Evolutionary conservation across 1,284 basidiomycete species (phyloP), one percentile per base, ranked within the genome.

Genomic region (Pseudozyma thailandica): DNA sequence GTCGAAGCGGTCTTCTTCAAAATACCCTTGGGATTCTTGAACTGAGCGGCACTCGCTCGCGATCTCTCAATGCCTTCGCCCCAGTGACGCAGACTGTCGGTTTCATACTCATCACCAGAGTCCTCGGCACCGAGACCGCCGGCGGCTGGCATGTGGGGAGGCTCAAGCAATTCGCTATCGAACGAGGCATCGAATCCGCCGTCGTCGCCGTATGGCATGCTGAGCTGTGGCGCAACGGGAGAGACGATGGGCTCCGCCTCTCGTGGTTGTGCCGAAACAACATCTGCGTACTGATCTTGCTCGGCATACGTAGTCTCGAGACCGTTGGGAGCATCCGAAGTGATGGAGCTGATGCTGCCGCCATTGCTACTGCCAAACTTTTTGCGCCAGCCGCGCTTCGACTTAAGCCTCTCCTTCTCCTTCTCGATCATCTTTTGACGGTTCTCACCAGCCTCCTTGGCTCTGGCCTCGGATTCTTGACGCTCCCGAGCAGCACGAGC

Each of bases 11-110:
- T 75, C 53, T 65, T 55, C 87, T 96, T 97, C 70, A 98, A 85
- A 72, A 98, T 97, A 33, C 94, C 91, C 84, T 88, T 92, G 42
- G 89, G 85, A 7, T 94, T 93, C 74, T 84, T 80, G 85, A 87
- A 69, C 85, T 86, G 83, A 85, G 86, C 88, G 58, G 89, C 84
- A 79, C 90, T 89, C 68, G 86, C 87, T 52, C 66, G 82, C 74
- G 80, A 83, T 88, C 90, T 90, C 89, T 92, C 47, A 89, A 86
- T 81, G 85, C 87, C 82, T 86, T 90, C 73, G 90, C 90, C 45
- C 72, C 84, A 74, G 57, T 83, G 80, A 45, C 78, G 77, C 53
- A 81, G 62, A 55, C 77, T 79, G 57, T 81, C 82, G 38, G 82
- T 84, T 55, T 88, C 88, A 28, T 87, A 86, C n/a, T 87, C 87